phyloP scores from a whole-genome alignment of 164 flowering plant species.

The Aristolochia fimbriata region DNA sequence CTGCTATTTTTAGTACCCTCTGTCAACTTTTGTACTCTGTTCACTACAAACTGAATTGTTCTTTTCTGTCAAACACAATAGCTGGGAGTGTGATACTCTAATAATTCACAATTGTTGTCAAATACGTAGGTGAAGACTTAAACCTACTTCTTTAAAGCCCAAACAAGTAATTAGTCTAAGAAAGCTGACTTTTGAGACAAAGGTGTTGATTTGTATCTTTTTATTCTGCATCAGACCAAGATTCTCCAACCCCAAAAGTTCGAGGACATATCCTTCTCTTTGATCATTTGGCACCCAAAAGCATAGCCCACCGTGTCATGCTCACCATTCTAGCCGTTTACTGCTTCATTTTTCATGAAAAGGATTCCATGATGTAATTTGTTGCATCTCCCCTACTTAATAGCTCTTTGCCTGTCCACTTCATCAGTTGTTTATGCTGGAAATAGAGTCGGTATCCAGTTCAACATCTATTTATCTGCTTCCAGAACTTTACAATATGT shows the following conservation, averaged over 20 bases:
- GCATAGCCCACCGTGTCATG: background rate
- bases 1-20: no score
- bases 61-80: background rate
- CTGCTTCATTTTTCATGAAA: background rate
- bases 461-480: no score
- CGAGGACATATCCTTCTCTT: background rate
- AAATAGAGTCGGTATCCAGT: no score
- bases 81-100: background rate
- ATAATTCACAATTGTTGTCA: background rate
- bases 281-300: background rate
- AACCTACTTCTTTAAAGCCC: slow-evolving; percentile 5
- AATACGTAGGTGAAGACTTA: background rate
- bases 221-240: slow-evolving; percentile 2
- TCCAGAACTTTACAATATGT: no score
- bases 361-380: background rate
- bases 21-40: no score
- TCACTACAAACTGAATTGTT: no score
- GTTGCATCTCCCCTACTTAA: background rate
- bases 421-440: no score
- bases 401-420: background rate
- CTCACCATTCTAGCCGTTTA: background rate
- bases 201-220: slow-evolving; percentile 1
- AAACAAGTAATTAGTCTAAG: background rate
- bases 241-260: slow-evolving; percentile 1
- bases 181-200: background rate